phyloP scores from a whole-genome alignment of 2,329 filamentous ascomycete species.

The Colletotrichum shisoi region DNA sequence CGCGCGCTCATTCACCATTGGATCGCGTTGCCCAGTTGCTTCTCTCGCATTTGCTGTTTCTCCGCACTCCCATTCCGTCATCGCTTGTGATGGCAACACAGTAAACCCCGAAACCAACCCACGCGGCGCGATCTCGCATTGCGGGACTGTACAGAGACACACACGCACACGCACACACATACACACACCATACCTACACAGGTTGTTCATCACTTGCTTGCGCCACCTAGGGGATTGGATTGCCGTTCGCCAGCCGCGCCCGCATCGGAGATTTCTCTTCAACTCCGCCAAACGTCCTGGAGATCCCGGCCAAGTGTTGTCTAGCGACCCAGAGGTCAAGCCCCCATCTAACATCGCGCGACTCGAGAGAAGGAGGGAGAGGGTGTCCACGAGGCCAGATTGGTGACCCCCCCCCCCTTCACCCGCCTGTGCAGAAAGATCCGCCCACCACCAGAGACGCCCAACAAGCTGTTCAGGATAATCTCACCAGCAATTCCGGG shows the following conservation, averaged over 20 bases:
- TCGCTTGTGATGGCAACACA: slow-evolving; percentile 20
- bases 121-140: slow-evolving; percentile 26
- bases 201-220: not conserved
- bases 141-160: not conserved
- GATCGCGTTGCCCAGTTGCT: not conserved
- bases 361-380: not conserved
- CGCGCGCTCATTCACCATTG: not conserved
- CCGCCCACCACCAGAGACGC: not conserved
- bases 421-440: not conserved
- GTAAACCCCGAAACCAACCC: slow-evolving; percentile 29
- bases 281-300: slow-evolving; percentile 8
- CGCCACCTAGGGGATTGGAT: not conserved
- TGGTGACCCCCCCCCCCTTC: slow-evolving; percentile 1
- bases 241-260: not conserved
- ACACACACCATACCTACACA: no score
- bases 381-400: not conserved
- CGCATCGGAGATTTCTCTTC: not conserved
- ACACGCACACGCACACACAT: not conserved
- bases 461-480: not conserved
- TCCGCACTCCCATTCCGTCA: slow-evolving; percentile 25
- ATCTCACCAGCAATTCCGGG: not conserved
- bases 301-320: slow-evolving; percentile 11
- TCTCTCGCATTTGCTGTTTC: slow-evolving; percentile 8
- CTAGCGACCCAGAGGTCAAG: not conserved
- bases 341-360: slow-evolving; percentile 13